Evolutionary conservation across 2,329 filamentous ascomycete genomes (phyloP).

Genomic region (Alternaria rosae): DNA sequence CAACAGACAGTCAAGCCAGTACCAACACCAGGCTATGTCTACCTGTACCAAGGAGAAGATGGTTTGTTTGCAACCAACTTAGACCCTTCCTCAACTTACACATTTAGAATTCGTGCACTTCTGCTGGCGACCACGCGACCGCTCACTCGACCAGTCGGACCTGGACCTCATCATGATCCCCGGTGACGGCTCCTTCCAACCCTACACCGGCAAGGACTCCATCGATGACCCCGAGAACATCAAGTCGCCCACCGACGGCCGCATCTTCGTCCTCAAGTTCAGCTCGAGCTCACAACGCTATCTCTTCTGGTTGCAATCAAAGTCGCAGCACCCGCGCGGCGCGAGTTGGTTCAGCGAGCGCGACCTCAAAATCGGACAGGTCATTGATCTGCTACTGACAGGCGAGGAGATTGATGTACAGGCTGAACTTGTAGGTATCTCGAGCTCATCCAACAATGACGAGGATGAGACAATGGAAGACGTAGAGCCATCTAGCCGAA

Average conservation of each 20-base stretch:
- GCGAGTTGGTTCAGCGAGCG: conserved; percentile 82
- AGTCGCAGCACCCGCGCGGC: conserved; percentile 74
- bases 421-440: conserved; percentile 68
- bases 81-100: conserved; percentile 18
- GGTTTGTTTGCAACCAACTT: conserved; percentile 58
- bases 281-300: conserved; percentile 88
- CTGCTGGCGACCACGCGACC: conserved; percentile 88
- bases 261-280: conserved; percentile 94
- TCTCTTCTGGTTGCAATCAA: conserved; percentile 96
- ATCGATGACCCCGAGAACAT: conserved; percentile 64
- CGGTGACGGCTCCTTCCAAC: conserved; percentile 83
- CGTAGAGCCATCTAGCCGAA: conserved; percentile 53
- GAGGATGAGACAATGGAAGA: conserved; percentile 72
- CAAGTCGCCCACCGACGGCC: conserved; percentile 76
- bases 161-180: conserved; percentile 95
- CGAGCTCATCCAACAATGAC: conserved; percentile 63
- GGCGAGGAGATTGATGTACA: conserved; percentile 87
- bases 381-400: conserved; percentile 84
- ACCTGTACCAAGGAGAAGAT: conserved; percentile 86
- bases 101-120: conserved; percentile 84
- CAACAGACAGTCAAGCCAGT: conserved; percentile 72
- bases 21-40: conserved; percentile 82
- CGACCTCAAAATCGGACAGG: conserved; percentile 85
- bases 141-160: conserved; percentile 74
- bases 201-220: conserved; percentile 68